These are phyloP conservation scores for Rhododendron simsii DNA, from an alignment of 148 eudicot species.

Conservation along the genomic window DNA sequence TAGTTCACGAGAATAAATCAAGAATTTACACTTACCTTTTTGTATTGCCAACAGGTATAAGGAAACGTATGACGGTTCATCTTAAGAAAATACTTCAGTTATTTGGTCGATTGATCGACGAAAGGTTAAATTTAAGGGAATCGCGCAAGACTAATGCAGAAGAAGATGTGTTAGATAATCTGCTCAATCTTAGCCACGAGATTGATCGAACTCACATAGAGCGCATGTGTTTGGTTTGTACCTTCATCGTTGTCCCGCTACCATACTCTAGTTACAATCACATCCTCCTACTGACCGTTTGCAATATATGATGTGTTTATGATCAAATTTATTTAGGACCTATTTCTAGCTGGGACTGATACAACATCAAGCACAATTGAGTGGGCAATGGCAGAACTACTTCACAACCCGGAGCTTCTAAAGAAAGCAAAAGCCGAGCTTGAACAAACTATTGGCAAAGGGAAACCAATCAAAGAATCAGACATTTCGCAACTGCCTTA, in stretches of 20 bases:
- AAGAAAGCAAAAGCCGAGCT: neutral
- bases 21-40: neutral
- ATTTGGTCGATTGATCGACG: constrained; percentile 7
- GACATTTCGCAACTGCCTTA: neutral
- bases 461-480: neutral
- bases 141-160: neutral
- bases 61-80: neutral
- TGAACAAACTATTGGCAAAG: neutral
- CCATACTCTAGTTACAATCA: neutral
- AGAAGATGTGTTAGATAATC: constrained; percentile 19
- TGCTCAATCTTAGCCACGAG: constrained; percentile 13
- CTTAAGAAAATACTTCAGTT: constrained; percentile 4
- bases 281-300: neutral
- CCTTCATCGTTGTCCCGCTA: neutral
- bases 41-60: neutral
- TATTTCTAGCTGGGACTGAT: neutral
- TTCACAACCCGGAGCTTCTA: neutral
- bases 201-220: constrained; percentile 12
- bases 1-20: neutral
- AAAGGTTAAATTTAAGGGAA: constrained; percentile 8
- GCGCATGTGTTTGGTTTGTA: constrained; percentile 16
- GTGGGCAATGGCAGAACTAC: neutral
- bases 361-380: neutral
- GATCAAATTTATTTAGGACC: neutral
- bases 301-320: neutral